These are phyloP conservation scores for Lactarius evosmus DNA, from an alignment of 768 basidiomycete genomes.

Conservation along the genomic window DNA sequence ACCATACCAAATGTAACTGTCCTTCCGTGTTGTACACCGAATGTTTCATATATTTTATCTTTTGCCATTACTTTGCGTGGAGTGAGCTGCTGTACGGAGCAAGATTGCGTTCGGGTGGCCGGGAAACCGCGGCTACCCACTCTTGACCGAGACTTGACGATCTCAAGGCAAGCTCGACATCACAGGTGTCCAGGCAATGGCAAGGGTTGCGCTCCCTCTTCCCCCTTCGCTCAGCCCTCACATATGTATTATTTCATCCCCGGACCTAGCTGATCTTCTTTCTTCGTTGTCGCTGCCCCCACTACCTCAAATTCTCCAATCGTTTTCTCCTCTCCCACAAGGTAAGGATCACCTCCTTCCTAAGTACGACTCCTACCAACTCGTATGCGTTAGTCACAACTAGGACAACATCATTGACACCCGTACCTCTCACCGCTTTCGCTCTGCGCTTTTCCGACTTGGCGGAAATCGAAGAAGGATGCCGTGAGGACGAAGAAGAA, in stretches of 20 bases:
- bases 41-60: not conserved
- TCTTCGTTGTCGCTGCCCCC: slow-evolving; percentile 58
- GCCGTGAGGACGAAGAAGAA: slow-evolving; percentile 73
- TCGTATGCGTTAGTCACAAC: slow-evolving; percentile 57
- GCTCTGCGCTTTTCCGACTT: slow-evolving; percentile 77
- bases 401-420: slow-evolving; percentile 66
- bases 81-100: not conserved
- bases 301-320: slow-evolving; percentile 72
- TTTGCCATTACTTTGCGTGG: too few relatives aligned
- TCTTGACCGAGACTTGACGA: not conserved
- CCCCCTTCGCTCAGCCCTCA: slow-evolving; percentile 81
- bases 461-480: slow-evolving; percentile 65
- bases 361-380: slow-evolving; percentile 13
- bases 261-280: slow-evolving; percentile 64
- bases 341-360: slow-evolving; percentile 40
- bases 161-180: not conserved
- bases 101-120: not conserved
- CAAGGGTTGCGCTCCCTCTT: slow-evolving; percentile 48
- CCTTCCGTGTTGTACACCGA: not conserved
- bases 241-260: slow-evolving; percentile 67
- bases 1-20: not conserved
- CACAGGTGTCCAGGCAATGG: slow-evolving; percentile 14
- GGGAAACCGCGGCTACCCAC: not conserved
- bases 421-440: slow-evolving; percentile 71
- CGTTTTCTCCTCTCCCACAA: slow-evolving; percentile 80